Conservation (phyloP, 179 eudicot species). For the Beta macrorhiza region DNA sequence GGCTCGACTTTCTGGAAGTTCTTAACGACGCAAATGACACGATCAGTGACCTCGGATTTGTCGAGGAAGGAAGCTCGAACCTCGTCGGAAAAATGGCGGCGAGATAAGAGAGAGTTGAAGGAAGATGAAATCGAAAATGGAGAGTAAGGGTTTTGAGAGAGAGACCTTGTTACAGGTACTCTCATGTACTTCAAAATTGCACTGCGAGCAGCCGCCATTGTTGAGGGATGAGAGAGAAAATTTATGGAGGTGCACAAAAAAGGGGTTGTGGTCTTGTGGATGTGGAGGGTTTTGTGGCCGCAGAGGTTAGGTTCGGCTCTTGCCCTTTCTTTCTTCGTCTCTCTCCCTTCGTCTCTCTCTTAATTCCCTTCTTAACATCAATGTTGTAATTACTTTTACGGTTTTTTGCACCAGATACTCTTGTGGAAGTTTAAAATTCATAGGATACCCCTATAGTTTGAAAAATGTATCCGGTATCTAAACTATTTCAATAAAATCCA, state of each 20-base stretch:
- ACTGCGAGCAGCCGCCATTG: conserved; percentile 58
- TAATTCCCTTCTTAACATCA: background rate
- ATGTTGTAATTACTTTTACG: too few relatives aligned
- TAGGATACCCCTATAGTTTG: too few relatives aligned
- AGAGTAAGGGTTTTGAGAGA: conserved; percentile 42
- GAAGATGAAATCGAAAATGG: conserved; percentile 25
- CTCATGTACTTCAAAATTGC: conserved; percentile 64
- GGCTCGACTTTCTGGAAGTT: conserved; percentile 95
- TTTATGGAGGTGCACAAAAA: background rate
- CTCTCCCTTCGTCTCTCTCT: background rate
- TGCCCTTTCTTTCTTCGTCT: background rate
- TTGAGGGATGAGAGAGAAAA: background rate
- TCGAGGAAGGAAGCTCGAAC: conserved; percentile 83
- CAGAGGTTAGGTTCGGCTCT: too few relatives aligned
- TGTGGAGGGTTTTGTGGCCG: background rate
- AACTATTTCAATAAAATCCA: too few relatives aligned
- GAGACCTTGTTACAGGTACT: conserved; percentile 33
- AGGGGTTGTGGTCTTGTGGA: background rate
- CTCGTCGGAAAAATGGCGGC: conserved; percentile 67
- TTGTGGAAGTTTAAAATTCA: too few relatives aligned
- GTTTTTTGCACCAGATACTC: too few relatives aligned
- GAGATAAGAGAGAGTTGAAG: conserved; percentile 37
- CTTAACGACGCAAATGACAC: conserved; percentile 77
- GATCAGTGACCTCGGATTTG: conserved; percentile 84
- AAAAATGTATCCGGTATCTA: too few relatives aligned